phyloP scores from a whole-genome alignment of 768 basidiomycete species.

The Pleurotus platypus region DNA sequence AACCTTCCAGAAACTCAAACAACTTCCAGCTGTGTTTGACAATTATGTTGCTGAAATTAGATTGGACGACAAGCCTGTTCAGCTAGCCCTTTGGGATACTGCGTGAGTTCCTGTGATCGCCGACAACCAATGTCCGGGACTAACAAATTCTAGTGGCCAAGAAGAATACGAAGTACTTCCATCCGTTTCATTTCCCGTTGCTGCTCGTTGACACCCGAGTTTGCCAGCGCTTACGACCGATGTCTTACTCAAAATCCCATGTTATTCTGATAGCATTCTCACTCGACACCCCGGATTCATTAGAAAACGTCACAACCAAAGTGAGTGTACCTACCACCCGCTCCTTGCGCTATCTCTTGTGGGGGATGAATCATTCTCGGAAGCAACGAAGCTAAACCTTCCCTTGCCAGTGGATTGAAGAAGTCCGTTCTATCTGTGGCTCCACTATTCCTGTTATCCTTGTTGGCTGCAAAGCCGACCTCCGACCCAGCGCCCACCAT shows the following conservation, averaged over 20 bases:
- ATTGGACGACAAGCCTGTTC: constrained; percentile 95
- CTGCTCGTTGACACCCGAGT: constrained; percentile 10
- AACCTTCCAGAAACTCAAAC: constrained; percentile 12
- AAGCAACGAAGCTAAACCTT: constrained; percentile 10
- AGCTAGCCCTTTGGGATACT: constrained; percentile 97
- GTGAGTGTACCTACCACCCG: constrained; percentile 34
- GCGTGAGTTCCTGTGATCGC: constrained; percentile 62
- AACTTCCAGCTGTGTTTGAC: constrained; percentile 81
- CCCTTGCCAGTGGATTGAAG: constrained; percentile 86
- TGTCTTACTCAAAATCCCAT: constrained; percentile 98
- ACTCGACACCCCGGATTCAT: constrained; percentile 92
- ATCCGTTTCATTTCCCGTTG: constrained; percentile 8
- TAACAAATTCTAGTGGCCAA: constrained; percentile 64
- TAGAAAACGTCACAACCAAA: constrained; percentile 95
- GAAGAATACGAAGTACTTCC: constrained; percentile 89
- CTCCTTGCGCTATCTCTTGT: constrained; percentile 7
- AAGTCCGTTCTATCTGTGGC: constrained; percentile 96
- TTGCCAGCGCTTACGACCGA: constrained; percentile 80
- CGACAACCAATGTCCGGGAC: background rate
- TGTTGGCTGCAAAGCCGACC: constrained; percentile 94
- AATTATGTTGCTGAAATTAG: constrained; percentile 99
- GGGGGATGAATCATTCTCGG: constrained; percentile 8
- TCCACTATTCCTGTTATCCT: constrained; percentile 89
- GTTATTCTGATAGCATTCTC: constrained; percentile 98
- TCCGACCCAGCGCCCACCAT: constrained; percentile 59